Percentiles rank a stretch among this genome's conserved stretches.
Evolutionary conservation across 208 protist genomes (phyloP).

Genomic region (Lotmaria passim): DNA sequence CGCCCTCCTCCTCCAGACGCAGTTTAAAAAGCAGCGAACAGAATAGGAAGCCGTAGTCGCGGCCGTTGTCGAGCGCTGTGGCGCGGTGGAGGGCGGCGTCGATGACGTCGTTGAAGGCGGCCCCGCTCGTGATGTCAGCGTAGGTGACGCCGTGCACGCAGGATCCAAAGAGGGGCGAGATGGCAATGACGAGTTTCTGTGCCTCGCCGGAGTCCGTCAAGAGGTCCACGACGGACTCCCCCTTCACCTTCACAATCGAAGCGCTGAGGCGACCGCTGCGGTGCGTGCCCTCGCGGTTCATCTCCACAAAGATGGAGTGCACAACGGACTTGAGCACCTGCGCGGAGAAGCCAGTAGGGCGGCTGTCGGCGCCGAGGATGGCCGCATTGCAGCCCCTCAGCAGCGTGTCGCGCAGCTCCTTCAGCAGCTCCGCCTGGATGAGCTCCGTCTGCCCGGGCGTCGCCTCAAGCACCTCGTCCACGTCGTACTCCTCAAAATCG

Average conservation of each 20-base stretch:
- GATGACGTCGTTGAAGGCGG: constrained; percentile 57
- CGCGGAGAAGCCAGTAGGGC: constrained; percentile 48
- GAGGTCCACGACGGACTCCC: constrained; percentile 67
- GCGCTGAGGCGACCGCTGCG: constrained; percentile 48
- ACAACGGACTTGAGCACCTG: constrained; percentile 69
- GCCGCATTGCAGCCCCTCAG: constrained; percentile 74
- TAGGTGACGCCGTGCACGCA: constrained; percentile 75
- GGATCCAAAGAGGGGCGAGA: constrained; percentile 82
- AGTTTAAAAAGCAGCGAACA: constrained; percentile 78
- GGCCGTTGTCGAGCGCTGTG: constrained; percentile 34
- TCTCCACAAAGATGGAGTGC: constrained; percentile 49
- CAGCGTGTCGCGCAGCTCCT: constrained; percentile 62
- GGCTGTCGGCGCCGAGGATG: constrained; percentile 72
- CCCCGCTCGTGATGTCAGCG: constrained; percentile 36
- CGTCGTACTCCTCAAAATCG: constrained; percentile 81
- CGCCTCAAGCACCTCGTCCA: constrained; percentile 77
- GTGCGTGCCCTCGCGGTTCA: constrained; percentile 29
- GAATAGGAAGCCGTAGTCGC: constrained; percentile 69
- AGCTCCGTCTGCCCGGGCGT: constrained; percentile 23
- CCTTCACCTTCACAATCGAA: constrained; percentile 74
- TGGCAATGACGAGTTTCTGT: constrained; percentile 76
- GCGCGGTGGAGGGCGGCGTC: constrained; percentile 46
- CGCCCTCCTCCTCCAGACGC: constrained; percentile 50
- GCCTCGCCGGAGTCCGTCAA: constrained; percentile 41
- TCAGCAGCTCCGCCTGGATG: constrained; percentile 54